Conservation (phyloP, 129 eudicot species). For the Calendula officinalis region DNA sequence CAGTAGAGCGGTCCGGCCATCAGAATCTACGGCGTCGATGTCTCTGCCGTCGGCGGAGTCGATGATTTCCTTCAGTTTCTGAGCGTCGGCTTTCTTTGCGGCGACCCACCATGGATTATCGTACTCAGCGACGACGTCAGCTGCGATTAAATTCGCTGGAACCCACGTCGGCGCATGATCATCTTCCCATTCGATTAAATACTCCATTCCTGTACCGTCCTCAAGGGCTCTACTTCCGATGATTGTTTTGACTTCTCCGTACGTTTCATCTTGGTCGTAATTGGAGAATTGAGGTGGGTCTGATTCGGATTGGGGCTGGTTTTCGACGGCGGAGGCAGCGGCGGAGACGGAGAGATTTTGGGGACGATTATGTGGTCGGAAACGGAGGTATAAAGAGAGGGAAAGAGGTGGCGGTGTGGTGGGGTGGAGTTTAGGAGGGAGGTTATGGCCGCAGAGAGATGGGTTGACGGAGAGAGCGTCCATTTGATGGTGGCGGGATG, state of each 20-base stretch:
- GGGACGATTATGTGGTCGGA: constrained; percentile 22
- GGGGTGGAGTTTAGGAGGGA: constrained; percentile 36
- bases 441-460: constrained; percentile 54
- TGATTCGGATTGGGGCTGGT: constrained; percentile 30
- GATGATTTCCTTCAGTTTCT: constrained; percentile 45
- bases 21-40: constrained; percentile 71
- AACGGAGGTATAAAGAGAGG: constrained; percentile 30
- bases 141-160: constrained; percentile 63
- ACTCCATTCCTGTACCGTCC: constrained; percentile 62
- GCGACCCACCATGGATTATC: constrained; percentile 93
- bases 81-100: constrained; percentile 74
- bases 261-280: constrained; percentile 68
- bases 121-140: constrained; percentile 82
- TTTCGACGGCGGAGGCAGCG: constrained; percentile 39
- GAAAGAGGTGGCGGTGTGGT: constrained; percentile 25
- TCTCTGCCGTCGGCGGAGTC: constrained; percentile 52
- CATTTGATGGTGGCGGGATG: constrained; percentile 30
- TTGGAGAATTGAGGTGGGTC: constrained; percentile 40
- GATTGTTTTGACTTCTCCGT: constrained; percentile 77
- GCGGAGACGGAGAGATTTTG: constrained; percentile 39
- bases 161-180: constrained; percentile 96
- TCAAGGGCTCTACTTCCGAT: constrained; percentile 75
- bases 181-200: constrained; percentile 85
- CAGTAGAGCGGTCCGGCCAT: constrained; percentile 78
- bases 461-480: constrained; percentile 48